A percentile compares a stretch with the other conserved stretches of the same genome.
These are phyloP conservation scores for Marasmius sp. DNA, from an alignment of 1,284 basidiomycete genomes.

Conservation along the genomic window DNA sequence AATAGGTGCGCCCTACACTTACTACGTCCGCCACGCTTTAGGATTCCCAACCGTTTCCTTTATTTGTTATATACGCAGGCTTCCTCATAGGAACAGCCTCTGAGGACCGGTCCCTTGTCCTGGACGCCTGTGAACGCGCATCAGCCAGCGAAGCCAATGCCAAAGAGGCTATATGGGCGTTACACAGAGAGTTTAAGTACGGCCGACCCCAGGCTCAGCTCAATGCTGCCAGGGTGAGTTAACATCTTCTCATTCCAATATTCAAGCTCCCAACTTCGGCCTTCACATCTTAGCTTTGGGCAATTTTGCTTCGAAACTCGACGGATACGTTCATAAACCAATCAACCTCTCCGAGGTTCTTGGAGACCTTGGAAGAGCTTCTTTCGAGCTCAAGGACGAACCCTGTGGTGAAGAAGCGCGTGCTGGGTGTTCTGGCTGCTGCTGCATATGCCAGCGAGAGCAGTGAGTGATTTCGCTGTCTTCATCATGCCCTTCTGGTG, in stretches of 20 bases:
- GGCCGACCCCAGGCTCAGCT: constrained; percentile 70
- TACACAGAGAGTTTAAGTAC: constrained; percentile 79
- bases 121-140: constrained; percentile 77
- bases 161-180: constrained; percentile 72
- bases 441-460: constrained; percentile 62
- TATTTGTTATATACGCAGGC: constrained; percentile 37
- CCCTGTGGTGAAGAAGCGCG: constrained; percentile 70
- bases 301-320: constrained; percentile 77
- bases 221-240: constrained; percentile 65
- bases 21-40: background rate
- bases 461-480: constrained; percentile 28
- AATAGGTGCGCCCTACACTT: constrained; percentile 52
- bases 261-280: constrained; percentile 6
- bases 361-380: constrained; percentile 71
- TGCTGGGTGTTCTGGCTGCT: constrained; percentile 71
- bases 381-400: constrained; percentile 51
- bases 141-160: constrained; percentile 65
- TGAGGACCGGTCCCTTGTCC: constrained; percentile 75
- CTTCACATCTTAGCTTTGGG: constrained; percentile 61
- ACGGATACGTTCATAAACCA: constrained; percentile 65
- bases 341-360: constrained; percentile 69
- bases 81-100: constrained; percentile 72
- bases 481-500: background rate
- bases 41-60: background rate
- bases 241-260: constrained; percentile 5